These are phyloP conservation scores for Pleurotus sapidus DNA, from an alignment of 768 basidiomycete genomes.

Conservation along the genomic window DNA sequence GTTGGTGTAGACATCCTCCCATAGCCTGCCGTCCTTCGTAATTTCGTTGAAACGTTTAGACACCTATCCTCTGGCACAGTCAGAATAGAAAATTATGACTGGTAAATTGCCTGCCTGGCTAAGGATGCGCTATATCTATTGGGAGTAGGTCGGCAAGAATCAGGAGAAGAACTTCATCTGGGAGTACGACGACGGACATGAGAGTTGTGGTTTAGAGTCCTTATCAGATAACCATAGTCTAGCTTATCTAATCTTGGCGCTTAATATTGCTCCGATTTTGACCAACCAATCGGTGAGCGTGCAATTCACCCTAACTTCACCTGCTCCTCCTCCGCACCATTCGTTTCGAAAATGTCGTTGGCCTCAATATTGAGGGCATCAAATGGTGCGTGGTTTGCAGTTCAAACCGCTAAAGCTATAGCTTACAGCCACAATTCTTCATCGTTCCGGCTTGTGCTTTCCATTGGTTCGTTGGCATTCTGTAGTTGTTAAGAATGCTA, in stretches of 20 bases:
- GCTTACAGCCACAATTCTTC: neutral
- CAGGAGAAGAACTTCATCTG: neutral
- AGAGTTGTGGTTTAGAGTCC: neutral
- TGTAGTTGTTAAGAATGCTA: neutral
- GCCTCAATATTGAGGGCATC: constrained; percentile 7
- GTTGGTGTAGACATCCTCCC: neutral
- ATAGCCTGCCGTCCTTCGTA: neutral
- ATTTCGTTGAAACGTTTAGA: neutral
- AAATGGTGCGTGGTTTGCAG: neutral
- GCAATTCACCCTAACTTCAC: neutral
- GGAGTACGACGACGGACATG: neutral
- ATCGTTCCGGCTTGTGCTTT: neutral
- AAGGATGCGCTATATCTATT: neutral
- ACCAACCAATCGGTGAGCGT: constrained; percentile 1
- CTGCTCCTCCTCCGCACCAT: neutral
- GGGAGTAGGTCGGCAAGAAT: neutral
- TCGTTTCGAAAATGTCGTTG: constrained; percentile 2
- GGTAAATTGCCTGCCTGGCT: neutral
- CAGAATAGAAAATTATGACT: neutral
- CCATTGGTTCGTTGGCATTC: neutral
- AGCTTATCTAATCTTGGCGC: neutral
- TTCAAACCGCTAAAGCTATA: neutral
- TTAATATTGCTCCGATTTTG: neutral
- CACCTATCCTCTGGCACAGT: neutral
- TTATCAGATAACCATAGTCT: neutral